These are phyloP conservation scores for Hortiboletus flavorubellus DNA, from an alignment of 768 basidiomycete species.

Conservation along the genomic window DNA sequence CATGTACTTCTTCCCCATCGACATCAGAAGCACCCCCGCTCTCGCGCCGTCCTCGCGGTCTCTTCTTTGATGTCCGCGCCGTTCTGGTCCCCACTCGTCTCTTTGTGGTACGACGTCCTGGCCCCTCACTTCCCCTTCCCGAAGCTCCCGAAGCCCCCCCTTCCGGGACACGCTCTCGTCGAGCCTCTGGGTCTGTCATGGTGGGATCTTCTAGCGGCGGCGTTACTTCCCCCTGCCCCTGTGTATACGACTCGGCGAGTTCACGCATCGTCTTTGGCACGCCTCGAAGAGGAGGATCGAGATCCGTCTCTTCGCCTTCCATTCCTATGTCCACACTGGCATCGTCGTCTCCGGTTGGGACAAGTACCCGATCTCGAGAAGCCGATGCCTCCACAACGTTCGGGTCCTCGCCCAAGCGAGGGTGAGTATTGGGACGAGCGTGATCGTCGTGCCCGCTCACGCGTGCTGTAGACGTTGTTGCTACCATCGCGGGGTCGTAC, in stretches of 20 bases:
- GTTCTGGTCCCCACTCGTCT: slow-evolving; percentile 2
- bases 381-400: not conserved
- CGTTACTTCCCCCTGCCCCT: not conserved
- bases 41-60: slow-evolving; percentile 23
- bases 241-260: slow-evolving; percentile 44
- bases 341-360: slow-evolving; percentile 9
- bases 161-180: not conserved
- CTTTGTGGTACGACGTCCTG: slow-evolving; percentile 10
- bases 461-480: slow-evolving; percentile 2
- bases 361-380: slow-evolving; percentile 5
- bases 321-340: slow-evolving; percentile 6
- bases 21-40: slow-evolving; percentile 22
- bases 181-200: not conserved
- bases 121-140: not conserved
- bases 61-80: slow-evolving; percentile 23
- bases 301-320: slow-evolving; percentile 19
- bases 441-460: not conserved
- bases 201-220: slow-evolving; percentile 19
- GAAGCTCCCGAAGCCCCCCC: slow-evolving; percentile 1
- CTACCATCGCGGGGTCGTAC: slow-evolving; percentile 10
- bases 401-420: not conserved
- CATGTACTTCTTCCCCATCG: slow-evolving; percentile 14
- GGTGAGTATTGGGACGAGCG: not conserved
- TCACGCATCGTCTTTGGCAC: slow-evolving; percentile 63
- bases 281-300: slow-evolving; percentile 12